Evolutionary conservation across 208 protist species (phyloP), one percentile per base, ranked within the genome.

Genomic region (Leishmania guyanensis): DNA sequence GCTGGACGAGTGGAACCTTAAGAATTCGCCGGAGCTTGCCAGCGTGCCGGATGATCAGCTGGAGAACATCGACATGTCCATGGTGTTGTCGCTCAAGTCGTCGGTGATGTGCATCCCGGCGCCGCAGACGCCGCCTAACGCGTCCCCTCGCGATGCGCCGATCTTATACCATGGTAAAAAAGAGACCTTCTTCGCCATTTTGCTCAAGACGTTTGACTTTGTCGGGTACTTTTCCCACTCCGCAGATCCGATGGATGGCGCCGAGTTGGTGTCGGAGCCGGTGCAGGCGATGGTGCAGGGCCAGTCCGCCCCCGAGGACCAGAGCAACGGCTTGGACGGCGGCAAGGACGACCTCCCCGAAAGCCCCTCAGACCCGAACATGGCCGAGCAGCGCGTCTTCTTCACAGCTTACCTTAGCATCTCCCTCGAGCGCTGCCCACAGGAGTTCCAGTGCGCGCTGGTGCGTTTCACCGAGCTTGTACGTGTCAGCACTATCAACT

Each of bases 201-300:
- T 96, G 51, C 91, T 98, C 50, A 97, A 97, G 83, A 80, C 82
- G 26, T 91, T 98, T 78, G 95, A 98, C 84, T 96, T 98, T 73
- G 86, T 98, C 29, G 95, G 95, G 6, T 98, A 98, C 86, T 97
- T 97, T 84, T 92, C 93, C 5, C 95, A 97, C 72, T 79, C 85
- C 36, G 80, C 85, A 22, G 54, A 77, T 33, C 85, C 88, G 29
- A 78, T 78, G 54, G 80, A 54, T 39, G 83, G 71, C 36, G 82
- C 56, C 10, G 82, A 86, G 70, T 36, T 53, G 53, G 62, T 36
- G 48, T 36, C 82, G 60, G 80, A 81, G 70, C 33, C 75, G 51
- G 53, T 69, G 56, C 72, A 79, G 78, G 74, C 56, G 71, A 76
- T 68, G 68, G 77, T 69, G 66, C 74, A 79, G 56, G 62, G 65